Base-by-base conservation (phyloP, 805 yeast genomes). In the Starmera quercuum region DNA sequence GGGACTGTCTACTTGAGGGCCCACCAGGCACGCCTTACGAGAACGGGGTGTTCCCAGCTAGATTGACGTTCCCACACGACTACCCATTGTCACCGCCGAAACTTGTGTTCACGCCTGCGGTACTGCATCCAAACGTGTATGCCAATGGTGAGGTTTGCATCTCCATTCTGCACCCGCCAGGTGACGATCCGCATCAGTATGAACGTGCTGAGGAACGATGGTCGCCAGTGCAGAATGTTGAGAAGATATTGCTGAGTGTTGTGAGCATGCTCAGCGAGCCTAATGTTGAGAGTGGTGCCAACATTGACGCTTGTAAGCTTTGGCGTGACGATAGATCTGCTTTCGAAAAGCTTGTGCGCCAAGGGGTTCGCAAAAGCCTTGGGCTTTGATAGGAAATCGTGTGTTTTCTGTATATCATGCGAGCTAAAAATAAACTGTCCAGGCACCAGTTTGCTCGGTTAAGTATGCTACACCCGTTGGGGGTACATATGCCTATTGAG, bases 151-250 rank as follows among this genome's bases (percentile, higher is more conserved):
- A 85, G 17, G 98, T 92, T 4, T 92, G 98, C 58, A 92, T 92
- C 32, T 85, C 95, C 12, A 92, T 92, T 32, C 66, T 92, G 44
- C 98, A 92, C 55, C 78, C 96, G 2, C 95, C 97, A 1, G 98
- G 98, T 9, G 95, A 88, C 47, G 98, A 92, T 58, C 97, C 98
- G 15, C 75, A 87, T 56, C 87, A 82, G 70, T 92, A 92, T 60
- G 98, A 92, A 58, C 61, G 84, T 20, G 95, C 97, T 0, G 94
- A 88, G 47, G 98, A 92, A 61, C 67, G 98, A 44, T 92, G 98
- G 98, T 83, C 95, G 6, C 98, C 98, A 0, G 88, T 92, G 20
- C 98, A 92, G 57, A 83, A 95, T 53, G 88, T 92, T n/a, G 98
- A 92, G 61, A 92, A 92, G 70, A 92, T 92, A 40, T 64, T 92